phyloP scores from a whole-genome alignment of 1,284 basidiomycete species.

The Paramarasmius palmivorus region DNA sequence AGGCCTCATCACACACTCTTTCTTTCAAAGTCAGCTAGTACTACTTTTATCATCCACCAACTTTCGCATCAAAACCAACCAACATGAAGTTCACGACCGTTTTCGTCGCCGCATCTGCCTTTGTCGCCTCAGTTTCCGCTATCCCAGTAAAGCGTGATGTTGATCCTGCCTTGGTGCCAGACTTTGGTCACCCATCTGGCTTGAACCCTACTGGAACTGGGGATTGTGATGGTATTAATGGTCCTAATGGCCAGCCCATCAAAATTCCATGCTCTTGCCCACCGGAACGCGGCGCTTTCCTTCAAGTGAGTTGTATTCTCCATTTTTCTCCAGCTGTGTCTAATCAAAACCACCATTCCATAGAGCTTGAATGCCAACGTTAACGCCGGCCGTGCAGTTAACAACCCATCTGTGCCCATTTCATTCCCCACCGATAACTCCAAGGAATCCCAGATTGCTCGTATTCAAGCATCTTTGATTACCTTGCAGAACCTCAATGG shows the following conservation, averaged over 20 bases:
- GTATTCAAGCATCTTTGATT: constrained; percentile 49
- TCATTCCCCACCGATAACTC: constrained; percentile 63
- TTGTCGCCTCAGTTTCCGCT: constrained; percentile 39
- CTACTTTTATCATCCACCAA: constrained; percentile 17
- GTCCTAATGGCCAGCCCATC: constrained; percentile 49
- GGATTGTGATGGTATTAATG: constrained; percentile 62
- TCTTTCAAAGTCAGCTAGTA: constrained; percentile 21
- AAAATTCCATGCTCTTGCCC: constrained; percentile 66
- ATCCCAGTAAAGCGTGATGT: constrained; percentile 48
- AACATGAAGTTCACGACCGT: constrained; percentile 35
- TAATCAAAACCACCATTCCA: constrained; percentile 1
- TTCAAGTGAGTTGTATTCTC: constrained; percentile 35
- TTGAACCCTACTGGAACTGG: constrained; percentile 56
- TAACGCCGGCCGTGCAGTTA: constrained; percentile 55
- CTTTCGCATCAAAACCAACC: constrained; percentile 12
- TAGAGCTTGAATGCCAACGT: constrained; percentile 59
- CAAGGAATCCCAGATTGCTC: constrained; percentile 48
- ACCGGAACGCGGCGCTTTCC: constrained; percentile 49
- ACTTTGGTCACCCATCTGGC: constrained; percentile 50
- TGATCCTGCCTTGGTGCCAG: constrained; percentile 49
- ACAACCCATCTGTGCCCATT: constrained; percentile 56
- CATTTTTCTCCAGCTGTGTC: neutral
- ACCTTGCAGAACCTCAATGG: constrained; percentile 57
- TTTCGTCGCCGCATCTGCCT: constrained; percentile 31
- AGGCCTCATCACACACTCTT: constrained; percentile 11